A percentile compares a stretch with the other conserved stretches of the same genome.
phyloP scores from a whole-genome alignment of 768 basidiomycete species.

The Boletus insuetus region DNA sequence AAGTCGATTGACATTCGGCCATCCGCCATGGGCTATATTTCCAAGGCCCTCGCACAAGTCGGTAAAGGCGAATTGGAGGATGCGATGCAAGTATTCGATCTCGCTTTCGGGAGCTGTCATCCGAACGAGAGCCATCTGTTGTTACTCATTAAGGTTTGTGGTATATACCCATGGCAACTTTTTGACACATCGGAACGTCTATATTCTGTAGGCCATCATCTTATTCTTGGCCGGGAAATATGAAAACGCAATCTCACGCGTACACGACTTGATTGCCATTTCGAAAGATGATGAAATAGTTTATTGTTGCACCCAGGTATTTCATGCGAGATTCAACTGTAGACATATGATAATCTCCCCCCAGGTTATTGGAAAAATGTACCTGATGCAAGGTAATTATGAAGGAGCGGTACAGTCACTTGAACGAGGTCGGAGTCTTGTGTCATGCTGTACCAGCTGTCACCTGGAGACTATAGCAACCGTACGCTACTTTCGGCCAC shows the following conservation, averaged over 20 bases:
- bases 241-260: not conserved
- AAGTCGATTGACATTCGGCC: not conserved
- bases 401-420: not conserved
- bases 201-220: not conserved
- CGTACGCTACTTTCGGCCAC: too few species aligned
- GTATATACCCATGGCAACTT: not conserved
- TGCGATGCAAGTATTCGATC: not conserved
- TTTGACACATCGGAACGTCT: not conserved
- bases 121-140: not conserved
- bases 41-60: not conserved
- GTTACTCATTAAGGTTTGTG: not conserved
- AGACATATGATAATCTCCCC: not conserved
- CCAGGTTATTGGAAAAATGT: constrained; percentile 7
- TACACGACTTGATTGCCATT: not conserved
- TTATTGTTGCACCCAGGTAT: constrained; percentile 7
- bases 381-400: not conserved
- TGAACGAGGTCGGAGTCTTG: not conserved
- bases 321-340: not conserved
- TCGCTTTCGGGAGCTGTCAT: not conserved
- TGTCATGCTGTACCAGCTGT: too few species aligned
- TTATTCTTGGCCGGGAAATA: not conserved
- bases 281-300: not conserved
- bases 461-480: too few species aligned
- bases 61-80: not conserved
- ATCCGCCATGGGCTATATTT: not conserved